Evolutionary conservation across 192 early-diverging fungal genomes (phyloP).

Genomic region (Podila horticola): DNA sequence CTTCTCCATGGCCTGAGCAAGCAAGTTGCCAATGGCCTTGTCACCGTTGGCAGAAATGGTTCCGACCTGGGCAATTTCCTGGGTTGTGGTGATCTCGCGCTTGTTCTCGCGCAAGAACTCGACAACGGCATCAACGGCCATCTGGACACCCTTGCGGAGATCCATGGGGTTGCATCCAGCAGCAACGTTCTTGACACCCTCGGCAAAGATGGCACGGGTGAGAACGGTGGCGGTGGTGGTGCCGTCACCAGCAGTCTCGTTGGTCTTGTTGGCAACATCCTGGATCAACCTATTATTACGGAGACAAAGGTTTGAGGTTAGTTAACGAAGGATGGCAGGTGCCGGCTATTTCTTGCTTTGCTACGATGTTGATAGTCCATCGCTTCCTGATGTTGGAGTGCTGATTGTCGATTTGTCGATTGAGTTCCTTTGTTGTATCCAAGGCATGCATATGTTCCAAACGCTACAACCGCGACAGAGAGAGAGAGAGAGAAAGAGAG

Average conservation of each 20-base stretch:
- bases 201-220: slow-evolving; percentile 97
- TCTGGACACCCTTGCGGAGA: slow-evolving; percentile 92
- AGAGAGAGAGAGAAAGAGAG: slow-evolving; percentile 2
- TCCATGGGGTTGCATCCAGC: slow-evolving; percentile 99
- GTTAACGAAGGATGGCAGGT: no score
- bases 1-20: slow-evolving; percentile 99
- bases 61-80: slow-evolving; percentile 97
- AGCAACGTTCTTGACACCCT: slow-evolving; percentile 99
- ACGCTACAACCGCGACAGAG: background rate
- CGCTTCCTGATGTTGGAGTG: background rate
- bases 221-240: slow-evolving; percentile 99
- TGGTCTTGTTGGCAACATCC: slow-evolving; percentile 99
- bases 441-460: no score
- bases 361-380: background rate
- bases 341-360: no score
- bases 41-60: slow-evolving; percentile 99
- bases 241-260: slow-evolving; percentile 99
- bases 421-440: background rate
- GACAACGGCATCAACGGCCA: slow-evolving; percentile 94
- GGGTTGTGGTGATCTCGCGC: slow-evolving; percentile 91
- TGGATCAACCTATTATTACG: slow-evolving; percentile 81
- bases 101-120: slow-evolving; percentile 92
- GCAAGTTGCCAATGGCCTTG: slow-evolving; percentile 93
- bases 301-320: background rate
- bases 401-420: background rate